A percentile compares a stretch with the other conserved stretches of the same genome.
phyloP scores from a whole-genome alignment of 345 rosid species.

The Gynandropsis gynandra region DNA sequence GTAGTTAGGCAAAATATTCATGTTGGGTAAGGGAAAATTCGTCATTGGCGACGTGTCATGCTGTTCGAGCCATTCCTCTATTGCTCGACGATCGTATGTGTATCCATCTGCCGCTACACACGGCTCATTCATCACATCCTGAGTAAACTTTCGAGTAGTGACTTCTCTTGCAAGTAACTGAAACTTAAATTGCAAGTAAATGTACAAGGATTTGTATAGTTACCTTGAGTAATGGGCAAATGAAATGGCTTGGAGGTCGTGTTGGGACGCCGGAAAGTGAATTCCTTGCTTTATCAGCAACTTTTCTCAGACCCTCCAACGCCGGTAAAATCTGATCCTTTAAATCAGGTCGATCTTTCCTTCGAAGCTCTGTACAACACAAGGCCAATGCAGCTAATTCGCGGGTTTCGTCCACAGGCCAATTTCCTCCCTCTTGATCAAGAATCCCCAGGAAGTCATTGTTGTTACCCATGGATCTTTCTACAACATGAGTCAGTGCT shows the following conservation, averaged over 20 bases:
- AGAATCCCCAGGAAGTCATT: conserved; percentile 39
- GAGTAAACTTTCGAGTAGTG: conserved; percentile 13
- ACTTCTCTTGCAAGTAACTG: conserved; percentile 6
- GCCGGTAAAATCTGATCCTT: conserved; percentile 62
- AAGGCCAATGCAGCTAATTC: conserved; percentile 57
- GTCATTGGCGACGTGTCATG: conserved; percentile 74
- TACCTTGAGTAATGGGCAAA: conserved; percentile 88
- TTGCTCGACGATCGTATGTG: conserved; percentile 67
- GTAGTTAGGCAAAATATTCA: conserved; percentile 66
- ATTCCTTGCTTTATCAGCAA: conserved; percentile 42
- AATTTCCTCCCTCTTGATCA: conserved; percentile 58
- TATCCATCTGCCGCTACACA: conserved; percentile 90
- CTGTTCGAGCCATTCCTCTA: conserved; percentile 64
- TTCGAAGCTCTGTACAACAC: conserved; percentile 61
- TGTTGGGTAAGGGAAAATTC: conserved; percentile 36
- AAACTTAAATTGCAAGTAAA: background rate
- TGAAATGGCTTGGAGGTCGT: conserved; percentile 55
- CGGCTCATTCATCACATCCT: conserved; percentile 83
- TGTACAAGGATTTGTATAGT: background rate
- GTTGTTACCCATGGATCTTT: conserved; percentile 45
- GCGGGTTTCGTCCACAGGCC: conserved; percentile 69
- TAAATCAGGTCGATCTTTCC: conserved; percentile 54
- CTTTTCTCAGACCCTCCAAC: conserved; percentile 49
- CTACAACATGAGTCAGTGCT: conserved; percentile 55
- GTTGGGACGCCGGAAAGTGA: conserved; percentile 17